Base-by-base conservation (phyloP, 345 rosid species). In the Anastatica hierochuntica region DNA sequence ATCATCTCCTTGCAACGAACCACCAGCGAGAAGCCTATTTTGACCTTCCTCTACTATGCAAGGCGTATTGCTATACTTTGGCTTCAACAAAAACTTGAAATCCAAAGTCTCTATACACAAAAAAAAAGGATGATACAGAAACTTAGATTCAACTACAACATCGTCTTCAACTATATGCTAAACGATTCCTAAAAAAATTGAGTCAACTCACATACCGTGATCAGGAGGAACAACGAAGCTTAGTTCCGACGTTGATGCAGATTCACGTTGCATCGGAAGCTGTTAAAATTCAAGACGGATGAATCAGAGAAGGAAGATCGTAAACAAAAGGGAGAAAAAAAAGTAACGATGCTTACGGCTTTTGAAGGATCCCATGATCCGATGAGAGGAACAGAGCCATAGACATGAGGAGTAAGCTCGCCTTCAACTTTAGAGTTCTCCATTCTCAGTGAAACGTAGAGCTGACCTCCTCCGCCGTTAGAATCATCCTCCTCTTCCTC, bases 211-310 rank as follows among this genome's bases (percentile, higher is more conserved):
- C 24, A 21, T 60, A 92, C 98, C 96, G 56, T 92, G 98, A 76
- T 92, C 85, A 41, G 98, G 81, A 63, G 98, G 95, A 66, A 92
- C 95, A 51, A 92, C 98, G 45, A 92, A 92, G 73, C 98, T 81
- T 48, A 85, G 55, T 18, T 81, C 96, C 79, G 95, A 92, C 82
- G 77, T 78, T 44, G 88, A 83, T 53, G 89, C 80, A 14, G 97
- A 85, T 69, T 92, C 98, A 17, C 97, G 94, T 63, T 63, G 94
- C 97, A 88, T 56, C 38, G 84, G 66, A 63, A 92, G 87, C 97
- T 90, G 18, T 53, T 4, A 21, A 21, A 21, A 21, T 21, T 21
- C 24, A n/a, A n/a, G 26, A 41, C 5, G 7, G 39, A 57, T 18
- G 54, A 50, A 64, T 26, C 18, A 14, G 38, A 14, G 36, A 34